Conservation (phyloP, 2,329 filamentous ascomycete genomes). For the Penicillium brevicompactum region DNA sequence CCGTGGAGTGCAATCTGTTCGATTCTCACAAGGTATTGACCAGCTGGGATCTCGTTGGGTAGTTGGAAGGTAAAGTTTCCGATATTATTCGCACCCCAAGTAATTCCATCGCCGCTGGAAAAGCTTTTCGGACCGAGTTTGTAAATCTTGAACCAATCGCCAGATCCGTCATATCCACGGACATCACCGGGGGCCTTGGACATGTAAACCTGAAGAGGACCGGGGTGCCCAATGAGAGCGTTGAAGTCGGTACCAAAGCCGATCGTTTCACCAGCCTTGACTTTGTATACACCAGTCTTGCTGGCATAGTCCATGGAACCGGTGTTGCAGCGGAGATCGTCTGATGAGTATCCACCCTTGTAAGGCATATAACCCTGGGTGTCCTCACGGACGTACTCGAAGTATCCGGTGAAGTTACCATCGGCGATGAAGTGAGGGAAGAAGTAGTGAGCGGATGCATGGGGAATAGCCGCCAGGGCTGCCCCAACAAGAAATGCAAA, state of each 20-base stretch:
- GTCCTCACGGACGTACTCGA: constrained; percentile 21
- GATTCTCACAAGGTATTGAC: constrained; percentile 53
- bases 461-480: constrained; percentile 2
- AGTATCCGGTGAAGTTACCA: constrained; percentile 12
- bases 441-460: constrained; percentile 14
- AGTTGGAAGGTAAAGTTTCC: constrained; percentile 37
- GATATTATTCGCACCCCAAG: constrained; percentile 11
- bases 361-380: constrained; percentile 19
- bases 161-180: constrained; percentile 19
- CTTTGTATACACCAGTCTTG: constrained; percentile 16
- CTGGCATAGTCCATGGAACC: constrained; percentile 14
- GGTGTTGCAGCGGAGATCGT: constrained; percentile 25
- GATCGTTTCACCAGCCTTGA: constrained; percentile 16
- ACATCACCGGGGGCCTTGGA: constrained; percentile 24
- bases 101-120: constrained; percentile 11
- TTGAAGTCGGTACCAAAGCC: constrained; percentile 23
- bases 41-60: constrained; percentile 47
- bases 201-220: constrained; percentile 28
- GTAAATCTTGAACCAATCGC: constrained; percentile 28
- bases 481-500: not conserved
- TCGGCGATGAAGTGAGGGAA: constrained; percentile 17
- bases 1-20: constrained; percentile 54
- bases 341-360: constrained; percentile 9
- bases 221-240: constrained; percentile 25
- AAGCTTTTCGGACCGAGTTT: constrained; percentile 8